A percentile compares a stretch with the other conserved stretches of the same genome.
Evolutionary conservation across 1,284 basidiomycete species (phyloP).

Genomic region (Coniferiporia weirii): DNA sequence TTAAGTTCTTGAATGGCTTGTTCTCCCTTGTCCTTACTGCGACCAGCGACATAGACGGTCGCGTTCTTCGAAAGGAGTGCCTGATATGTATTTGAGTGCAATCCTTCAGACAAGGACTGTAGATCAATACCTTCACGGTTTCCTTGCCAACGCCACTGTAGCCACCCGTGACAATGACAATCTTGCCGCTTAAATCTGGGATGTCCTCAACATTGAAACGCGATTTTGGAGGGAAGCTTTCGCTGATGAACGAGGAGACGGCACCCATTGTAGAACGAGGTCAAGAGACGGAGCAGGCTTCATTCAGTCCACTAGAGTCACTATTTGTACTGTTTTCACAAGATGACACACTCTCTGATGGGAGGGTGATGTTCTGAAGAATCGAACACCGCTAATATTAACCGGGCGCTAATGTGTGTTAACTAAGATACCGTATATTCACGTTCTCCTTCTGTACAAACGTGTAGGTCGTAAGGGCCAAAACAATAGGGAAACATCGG

Average conservation of each 20-base stretch:
- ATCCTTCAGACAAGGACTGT: background rate
- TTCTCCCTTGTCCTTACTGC: slow-evolving; percentile 35
- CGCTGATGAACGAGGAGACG: background rate
- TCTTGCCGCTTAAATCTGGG: slow-evolving; percentile 2
- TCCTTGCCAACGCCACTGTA: slow-evolving; percentile 6
- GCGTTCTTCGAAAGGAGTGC: slow-evolving; percentile 40
- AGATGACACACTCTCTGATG: background rate
- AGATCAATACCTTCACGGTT: background rate
- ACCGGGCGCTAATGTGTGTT: background rate
- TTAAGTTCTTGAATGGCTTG: slow-evolving; percentile 42
- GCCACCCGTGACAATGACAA: slow-evolving; percentile 2
- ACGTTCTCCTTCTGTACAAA: too few species aligned
- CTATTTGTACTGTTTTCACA: too few species aligned
- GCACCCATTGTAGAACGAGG: slow-evolving; percentile 15
- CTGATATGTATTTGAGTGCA: too few species aligned
- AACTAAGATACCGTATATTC: background rate
- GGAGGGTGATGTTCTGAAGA: background rate
- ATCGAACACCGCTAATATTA: background rate
- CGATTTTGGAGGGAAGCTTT: slow-evolving; percentile 2
- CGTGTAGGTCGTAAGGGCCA: too few species aligned
- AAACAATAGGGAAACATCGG: background rate
- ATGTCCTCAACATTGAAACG: slow-evolving; percentile 6
- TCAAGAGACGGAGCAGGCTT: background rate
- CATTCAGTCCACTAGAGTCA: too few species aligned
- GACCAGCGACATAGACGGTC: slow-evolving; percentile 49